Evolutionary conservation across 768 basidiomycete genomes (phyloP), one percentile per base, ranked within the genome.

Genomic region (Fibroporia radiculosa): DNA sequence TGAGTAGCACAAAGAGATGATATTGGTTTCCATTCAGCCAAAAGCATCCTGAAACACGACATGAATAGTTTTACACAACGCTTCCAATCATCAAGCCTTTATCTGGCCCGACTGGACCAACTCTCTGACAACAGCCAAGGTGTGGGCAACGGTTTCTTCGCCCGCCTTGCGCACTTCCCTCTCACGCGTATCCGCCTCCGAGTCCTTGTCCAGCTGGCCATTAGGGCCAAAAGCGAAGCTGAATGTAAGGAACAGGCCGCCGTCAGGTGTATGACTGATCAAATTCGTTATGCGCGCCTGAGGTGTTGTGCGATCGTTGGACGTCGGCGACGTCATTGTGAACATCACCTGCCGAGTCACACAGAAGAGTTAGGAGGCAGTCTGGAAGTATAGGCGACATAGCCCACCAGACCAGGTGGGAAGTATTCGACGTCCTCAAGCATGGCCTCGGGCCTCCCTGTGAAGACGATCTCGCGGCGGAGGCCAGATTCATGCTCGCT

Each of bases 111-210:
- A 12, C 41, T 31, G 16, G 8, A 42, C 41, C 5, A 42, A 4
- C 4, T 42, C 41, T 25, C 41, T 13, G 4, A 42, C 20, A 23
- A 42, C 41, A 14, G 4, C 24, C 26, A 42, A 26, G 19, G 41
- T 42, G n/a, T 20, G 41, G 16, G 22, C 18, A 26, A 42, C 33
- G 6, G 41, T 32, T 16, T 29, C 41, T 6, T 7, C n/a, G 4
- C n/a, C 41, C n/a, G 33, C 14, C 18, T 33, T 32, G 18, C 24
- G 16, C 18, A 8, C 14, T 12, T 42, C 41, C 26, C 16, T 19
- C 41, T 42, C 41, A n/a, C 22, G n/a, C 41, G 13, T 19, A 8
- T 42, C 41, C 18, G 41, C 41, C 19, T 29, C 41, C 10, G 18
- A 13, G 13, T 23, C 41, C 14, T 4, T 22, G 20, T 42, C 41